phyloP scores from a whole-genome alignment of 2,329 filamentous ascomycete species.

The Ophiocordyceps australis region DNA sequence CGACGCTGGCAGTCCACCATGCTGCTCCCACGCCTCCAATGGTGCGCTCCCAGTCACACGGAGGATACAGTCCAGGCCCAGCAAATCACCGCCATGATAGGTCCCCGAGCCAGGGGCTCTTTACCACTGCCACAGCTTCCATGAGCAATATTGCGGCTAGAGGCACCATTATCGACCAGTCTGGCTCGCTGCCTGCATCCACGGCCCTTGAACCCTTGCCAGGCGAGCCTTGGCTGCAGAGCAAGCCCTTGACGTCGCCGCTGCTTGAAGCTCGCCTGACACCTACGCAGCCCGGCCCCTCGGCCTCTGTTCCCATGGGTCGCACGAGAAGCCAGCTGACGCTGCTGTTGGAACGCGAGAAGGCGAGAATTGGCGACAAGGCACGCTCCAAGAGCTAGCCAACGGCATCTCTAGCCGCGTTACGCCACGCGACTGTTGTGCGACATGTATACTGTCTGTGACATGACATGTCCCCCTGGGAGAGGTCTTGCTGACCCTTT shows the following conservation, averaged over 20 bases:
- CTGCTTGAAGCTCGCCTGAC: conserved; percentile 20
- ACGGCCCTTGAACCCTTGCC: conserved; percentile 5
- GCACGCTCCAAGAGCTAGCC: conserved; percentile 9
- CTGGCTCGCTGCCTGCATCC: conserved; percentile 12
- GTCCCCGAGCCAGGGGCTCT: conserved; percentile 9
- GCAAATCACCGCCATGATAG: conserved; percentile 3
- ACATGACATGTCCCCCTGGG: too few species aligned
- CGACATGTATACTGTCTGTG: too few species aligned
- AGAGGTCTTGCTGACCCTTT: too few species aligned
- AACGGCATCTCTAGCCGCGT: not conserved
- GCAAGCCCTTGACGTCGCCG: conserved; percentile 7
- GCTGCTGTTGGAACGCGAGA: conserved; percentile 36
- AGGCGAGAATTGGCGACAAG: conserved; percentile 14
- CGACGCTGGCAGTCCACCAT: not conserved
- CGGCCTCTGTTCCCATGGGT: conserved; percentile 28
- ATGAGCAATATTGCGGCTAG: conserved; percentile 21
- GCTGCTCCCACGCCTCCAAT: conserved; percentile 12
- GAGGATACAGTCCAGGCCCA: conserved; percentile 9
- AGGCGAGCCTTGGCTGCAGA: conserved; percentile 8
- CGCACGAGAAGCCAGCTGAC: conserved; percentile 42
- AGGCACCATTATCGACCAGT: conserved; percentile 24
- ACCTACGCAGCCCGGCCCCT: conserved; percentile 28
- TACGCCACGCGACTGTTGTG: too few species aligned
- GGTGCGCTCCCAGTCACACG: conserved; percentile 14
- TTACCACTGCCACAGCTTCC: conserved; percentile 17